phyloP scores from a whole-genome alignment of 2,329 filamentous ascomycete genomes.

The Coniochaeta sp. region DNA sequence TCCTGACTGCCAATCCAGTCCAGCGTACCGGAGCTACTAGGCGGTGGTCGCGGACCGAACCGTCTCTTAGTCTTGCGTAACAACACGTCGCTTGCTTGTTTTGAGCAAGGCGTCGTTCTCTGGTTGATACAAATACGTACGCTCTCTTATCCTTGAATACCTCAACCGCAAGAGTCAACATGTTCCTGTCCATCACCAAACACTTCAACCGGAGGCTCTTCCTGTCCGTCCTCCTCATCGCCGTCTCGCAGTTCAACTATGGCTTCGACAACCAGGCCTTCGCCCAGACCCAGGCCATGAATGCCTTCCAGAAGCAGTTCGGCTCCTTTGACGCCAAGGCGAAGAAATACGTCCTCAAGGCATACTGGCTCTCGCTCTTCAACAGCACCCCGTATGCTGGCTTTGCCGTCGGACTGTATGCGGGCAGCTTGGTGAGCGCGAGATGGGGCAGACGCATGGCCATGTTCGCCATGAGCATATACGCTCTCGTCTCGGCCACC shows the following conservation, averaged over 20 bases:
- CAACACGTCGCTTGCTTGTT: not conserved
- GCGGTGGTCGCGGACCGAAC: not conserved
- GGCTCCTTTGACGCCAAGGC: constrained; percentile 19
- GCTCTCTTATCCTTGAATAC: too few relatives aligned
- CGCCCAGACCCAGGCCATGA: constrained; percentile 29
- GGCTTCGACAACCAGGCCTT: constrained; percentile 31
- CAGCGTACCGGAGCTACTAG: not conserved
- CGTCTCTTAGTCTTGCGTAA: too few relatives aligned
- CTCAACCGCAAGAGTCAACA: too few relatives aligned
- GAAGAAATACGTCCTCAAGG: constrained; percentile 16
- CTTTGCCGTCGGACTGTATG: constrained; percentile 21
- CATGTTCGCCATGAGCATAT: constrained; percentile 30
- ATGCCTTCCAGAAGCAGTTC: constrained; percentile 25
- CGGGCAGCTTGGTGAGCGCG: constrained; percentile 20
- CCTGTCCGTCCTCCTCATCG: constrained; percentile 18
- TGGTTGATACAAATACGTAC: not conserved
- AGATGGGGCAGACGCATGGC: constrained; percentile 25
- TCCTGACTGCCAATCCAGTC: not conserved
- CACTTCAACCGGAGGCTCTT: constrained; percentile 12
- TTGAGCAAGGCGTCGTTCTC: not conserved
- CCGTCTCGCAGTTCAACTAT: constrained; percentile 30
- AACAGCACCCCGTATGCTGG: constrained; percentile 26
- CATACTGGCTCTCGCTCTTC: constrained; percentile 27
- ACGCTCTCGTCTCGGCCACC: constrained; percentile 23
- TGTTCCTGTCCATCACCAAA: not conserved